Percentiles rank a stretch among this genome's conserved stretches.
These are phyloP conservation scores for Vigna radiata DNA, from an alignment of 306 rosid genomes.

Conservation along the genomic window DNA sequence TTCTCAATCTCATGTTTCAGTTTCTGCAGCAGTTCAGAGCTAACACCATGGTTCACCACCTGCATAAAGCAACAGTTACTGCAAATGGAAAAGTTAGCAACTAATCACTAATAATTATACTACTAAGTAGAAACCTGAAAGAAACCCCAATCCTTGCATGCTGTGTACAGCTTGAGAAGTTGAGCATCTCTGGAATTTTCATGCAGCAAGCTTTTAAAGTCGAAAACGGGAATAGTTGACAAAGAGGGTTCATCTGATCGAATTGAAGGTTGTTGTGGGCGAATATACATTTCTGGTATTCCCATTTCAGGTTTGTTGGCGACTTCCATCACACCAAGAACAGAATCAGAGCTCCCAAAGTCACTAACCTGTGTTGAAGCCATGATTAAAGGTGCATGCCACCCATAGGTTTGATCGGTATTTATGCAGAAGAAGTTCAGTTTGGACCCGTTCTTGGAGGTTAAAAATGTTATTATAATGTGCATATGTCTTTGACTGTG, in stretches of 20 bases:
- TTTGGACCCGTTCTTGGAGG: conserved; percentile 37
- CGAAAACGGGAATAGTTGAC: conserved; percentile 62
- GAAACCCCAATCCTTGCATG: conserved; percentile 85
- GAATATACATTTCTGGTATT: conserved; percentile 58
- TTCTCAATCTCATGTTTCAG: conserved; percentile 62
- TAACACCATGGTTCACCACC: conserved; percentile 87
- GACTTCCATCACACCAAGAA: conserved; percentile 51
- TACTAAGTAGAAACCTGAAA: conserved; percentile 62
- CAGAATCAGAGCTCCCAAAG: conserved; percentile 38
- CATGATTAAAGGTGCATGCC: conserved; percentile 17
- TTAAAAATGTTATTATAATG: neutral
- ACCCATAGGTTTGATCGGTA: neutral
- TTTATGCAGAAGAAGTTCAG: conserved; percentile 35
- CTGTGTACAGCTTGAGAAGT: conserved; percentile 56
- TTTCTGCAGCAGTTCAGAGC: conserved; percentile 51
- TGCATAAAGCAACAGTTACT: conserved; percentile 8
- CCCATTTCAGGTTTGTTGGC: conserved; percentile 28
- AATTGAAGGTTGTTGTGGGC: conserved; percentile 45
- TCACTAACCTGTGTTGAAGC: conserved; percentile 18
- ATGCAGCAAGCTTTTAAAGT: conserved; percentile 45
- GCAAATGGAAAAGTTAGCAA: neutral
- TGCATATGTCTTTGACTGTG: neutral
- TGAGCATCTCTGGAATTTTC: conserved; percentile 39
- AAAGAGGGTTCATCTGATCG: conserved; percentile 33
- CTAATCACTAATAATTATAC: neutral